Base-by-base conservation (phyloP, 306 rosid genomes). In the Trifolium dubium region DNA sequence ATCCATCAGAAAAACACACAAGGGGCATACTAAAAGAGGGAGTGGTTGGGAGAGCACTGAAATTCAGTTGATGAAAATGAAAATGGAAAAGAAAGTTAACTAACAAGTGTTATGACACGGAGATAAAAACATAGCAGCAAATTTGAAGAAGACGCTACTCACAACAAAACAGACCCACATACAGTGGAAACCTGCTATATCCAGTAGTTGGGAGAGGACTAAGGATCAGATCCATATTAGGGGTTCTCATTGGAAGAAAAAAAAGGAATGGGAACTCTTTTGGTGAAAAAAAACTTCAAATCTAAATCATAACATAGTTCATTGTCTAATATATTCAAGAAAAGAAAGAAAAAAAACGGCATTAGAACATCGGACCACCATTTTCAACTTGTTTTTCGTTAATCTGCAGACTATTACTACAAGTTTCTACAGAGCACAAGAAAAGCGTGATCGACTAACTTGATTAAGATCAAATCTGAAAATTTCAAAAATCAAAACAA, bases 401-500 rank as follows among this genome's bases (percentile, higher is more conserved):
- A 31, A 41, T 56, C 14, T 30, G 10, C 41, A 17, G 53, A 23
- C 5, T 6, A 8, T n/a, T 62, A 64, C 69, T 18, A 18, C 11
- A 3, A 64, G 15, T 23, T 15, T 37, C 31, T 15, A 64, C 69
- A 64, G 14, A 10, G 4, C 32, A 17, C 50, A 5, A 10, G 15
- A 64, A 67, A 23, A 29, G 23, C 29, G 11, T 10, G 19, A 18
- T 7, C 2, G 7, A 12, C 58, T 56, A 15, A 46, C 17, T 32
- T n/a, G 54, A 56, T 56, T 23, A 11, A 56, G 34, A 56, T 10
- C 6, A 2, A 67, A 77, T 19, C 19, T 4, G 19, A 47, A 39
- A 46, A 76, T 59, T 71, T 67, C 10, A 39, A 59, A 66, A 69
- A 59, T 40, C 61, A 51, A 8, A 6, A 62, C 10, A 74, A 47